Evolutionary conservation across 2,329 filamentous ascomycete genomes (phyloP).

Genomic region (Chaetomium olivaceum): DNA sequence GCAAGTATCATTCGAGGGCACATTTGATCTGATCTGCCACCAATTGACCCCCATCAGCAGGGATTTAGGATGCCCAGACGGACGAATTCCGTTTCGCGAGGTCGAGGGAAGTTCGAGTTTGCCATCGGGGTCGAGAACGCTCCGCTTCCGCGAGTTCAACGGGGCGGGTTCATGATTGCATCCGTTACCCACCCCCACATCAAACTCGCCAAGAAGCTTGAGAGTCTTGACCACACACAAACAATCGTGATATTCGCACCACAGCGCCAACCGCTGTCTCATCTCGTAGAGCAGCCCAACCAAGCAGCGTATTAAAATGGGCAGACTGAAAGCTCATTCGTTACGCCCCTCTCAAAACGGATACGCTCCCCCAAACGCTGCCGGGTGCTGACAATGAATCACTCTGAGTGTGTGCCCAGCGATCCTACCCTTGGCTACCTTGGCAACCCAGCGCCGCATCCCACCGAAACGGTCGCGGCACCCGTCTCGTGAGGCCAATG

Average conservation of each 20-base stretch:
- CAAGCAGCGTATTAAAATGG: not conserved
- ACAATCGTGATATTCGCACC: not conserved
- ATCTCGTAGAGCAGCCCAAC: not conserved
- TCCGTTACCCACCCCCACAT: not conserved
- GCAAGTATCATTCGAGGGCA: not conserved
- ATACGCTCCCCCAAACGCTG: not conserved
- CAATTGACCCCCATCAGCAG: not conserved
- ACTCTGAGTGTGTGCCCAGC: not conserved
- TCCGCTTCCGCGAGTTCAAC: slow-evolving; percentile 7
- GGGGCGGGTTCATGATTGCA: not conserved
- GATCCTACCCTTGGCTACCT: not conserved
- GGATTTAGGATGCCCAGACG: not conserved
- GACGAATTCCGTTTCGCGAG: not conserved
- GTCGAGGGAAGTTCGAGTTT: not conserved
- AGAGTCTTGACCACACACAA: not conserved
- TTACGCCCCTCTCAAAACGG: not conserved
- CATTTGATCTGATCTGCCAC: not conserved
- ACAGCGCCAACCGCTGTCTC: not conserved
- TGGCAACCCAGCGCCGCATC: slow-evolving; percentile 5
- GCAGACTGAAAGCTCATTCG: not conserved
- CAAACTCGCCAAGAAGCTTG: not conserved
- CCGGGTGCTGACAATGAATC: not conserved
- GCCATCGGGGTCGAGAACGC: slow-evolving; percentile 13
- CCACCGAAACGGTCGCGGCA: not conserved
- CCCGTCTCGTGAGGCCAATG: not conserved